These are phyloP conservation scores for Fusarium domesticum DNA, from an alignment of 2,329 filamentous ascomycete genomes.

Conservation along the genomic window DNA sequence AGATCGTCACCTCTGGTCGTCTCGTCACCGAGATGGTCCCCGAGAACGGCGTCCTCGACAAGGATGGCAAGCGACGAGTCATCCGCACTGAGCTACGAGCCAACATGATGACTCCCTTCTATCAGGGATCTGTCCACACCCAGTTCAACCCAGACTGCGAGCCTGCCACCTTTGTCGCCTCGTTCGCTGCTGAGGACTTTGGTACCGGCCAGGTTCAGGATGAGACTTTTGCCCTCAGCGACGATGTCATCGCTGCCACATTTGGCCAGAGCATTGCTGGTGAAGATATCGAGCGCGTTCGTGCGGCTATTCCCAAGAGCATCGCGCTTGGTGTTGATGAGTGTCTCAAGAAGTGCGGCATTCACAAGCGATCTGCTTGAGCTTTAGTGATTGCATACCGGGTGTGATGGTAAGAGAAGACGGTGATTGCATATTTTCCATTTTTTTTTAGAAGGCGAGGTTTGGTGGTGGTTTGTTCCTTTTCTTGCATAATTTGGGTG, in stretches of 20 bases:
- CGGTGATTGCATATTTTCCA: too few species aligned
- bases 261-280: conserved; percentile 46
- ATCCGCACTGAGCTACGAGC: conserved; percentile 41
- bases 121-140: conserved; percentile 52
- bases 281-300: conserved; percentile 45
- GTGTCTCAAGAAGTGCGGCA: conserved; percentile 41
- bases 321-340: conserved; percentile 51
- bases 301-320: conserved; percentile 41
- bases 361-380: conserved; percentile 40
- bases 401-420: too few species aligned
- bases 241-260: conserved; percentile 45
- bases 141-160: conserved; percentile 56
- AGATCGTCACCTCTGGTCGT: conserved; percentile 48
- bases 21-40: conserved; percentile 52
- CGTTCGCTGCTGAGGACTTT: conserved; percentile 50
- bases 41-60: conserved; percentile 46
- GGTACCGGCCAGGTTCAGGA: conserved; percentile 51
- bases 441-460: background rate
- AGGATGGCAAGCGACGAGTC: conserved; percentile 39
- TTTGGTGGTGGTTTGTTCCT: background rate
- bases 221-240: conserved; percentile 46
- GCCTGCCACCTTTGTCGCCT: conserved; percentile 48
- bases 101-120: conserved; percentile 53
- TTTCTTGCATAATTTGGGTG: background rate
- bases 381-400: too few species aligned